Conservation (phyloP, 371 early-diverging fungal genomes). For the Mucor ambiguus region DNA sequence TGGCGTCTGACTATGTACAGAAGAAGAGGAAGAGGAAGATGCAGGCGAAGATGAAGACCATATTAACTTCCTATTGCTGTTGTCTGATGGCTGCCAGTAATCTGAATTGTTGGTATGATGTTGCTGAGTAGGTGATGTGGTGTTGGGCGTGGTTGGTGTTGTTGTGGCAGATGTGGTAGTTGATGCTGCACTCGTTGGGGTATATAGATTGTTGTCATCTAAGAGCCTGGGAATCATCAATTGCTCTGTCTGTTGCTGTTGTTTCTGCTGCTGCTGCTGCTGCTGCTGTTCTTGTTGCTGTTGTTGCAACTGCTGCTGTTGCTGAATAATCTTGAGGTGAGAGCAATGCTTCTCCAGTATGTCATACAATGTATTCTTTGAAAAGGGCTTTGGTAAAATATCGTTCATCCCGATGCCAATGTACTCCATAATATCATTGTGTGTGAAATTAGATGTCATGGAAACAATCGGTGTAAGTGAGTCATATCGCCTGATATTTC, state of each 20-base stretch:
- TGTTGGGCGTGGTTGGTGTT: not conserved
- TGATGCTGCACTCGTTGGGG: not conserved
- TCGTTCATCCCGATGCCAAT: slow-evolving; percentile 83
- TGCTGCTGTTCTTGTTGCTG: not conserved
- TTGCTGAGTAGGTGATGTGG: not conserved
- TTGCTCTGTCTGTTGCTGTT: not conserved
- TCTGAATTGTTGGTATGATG: not conserved
- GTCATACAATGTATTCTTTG: slow-evolving; percentile 51
- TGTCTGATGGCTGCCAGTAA: slow-evolving; percentile 16
- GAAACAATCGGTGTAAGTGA: slow-evolving; percentile 74
- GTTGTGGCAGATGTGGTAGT: slow-evolving; percentile 19
- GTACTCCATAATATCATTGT: slow-evolving; percentile 70
- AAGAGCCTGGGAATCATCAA: not conserved
- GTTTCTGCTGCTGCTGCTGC: not conserved
- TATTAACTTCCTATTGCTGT: slow-evolving; percentile 11
- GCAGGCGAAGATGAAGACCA: slow-evolving; percentile 17
- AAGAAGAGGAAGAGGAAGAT: slow-evolving; percentile 12
- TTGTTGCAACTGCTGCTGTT: not conserved
- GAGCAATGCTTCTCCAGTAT: slow-evolving; percentile 68
- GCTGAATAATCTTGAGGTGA: slow-evolving; percentile 48
- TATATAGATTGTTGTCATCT: slow-evolving; percentile 8
- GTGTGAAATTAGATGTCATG: slow-evolving; percentile 77
- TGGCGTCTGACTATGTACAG: not conserved
- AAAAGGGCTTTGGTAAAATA: slow-evolving; percentile 80
- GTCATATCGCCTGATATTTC: slow-evolving; percentile 78